These are phyloP conservation scores for Epichloe brachyelytri DNA, from an alignment of 2,329 filamentous ascomycete genomes.

Conservation along the genomic window DNA sequence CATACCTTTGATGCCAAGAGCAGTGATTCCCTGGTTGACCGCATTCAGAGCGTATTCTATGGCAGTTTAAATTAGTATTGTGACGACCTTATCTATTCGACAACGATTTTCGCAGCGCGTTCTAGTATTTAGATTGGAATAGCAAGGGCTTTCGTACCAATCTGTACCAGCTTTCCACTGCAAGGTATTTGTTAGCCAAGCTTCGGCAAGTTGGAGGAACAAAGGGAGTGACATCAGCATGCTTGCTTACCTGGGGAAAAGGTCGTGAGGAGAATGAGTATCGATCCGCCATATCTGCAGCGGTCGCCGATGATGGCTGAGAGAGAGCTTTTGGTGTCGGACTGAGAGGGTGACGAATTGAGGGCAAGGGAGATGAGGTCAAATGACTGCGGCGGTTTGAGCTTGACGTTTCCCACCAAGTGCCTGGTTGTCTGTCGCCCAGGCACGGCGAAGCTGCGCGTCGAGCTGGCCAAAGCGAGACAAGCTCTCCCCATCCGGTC, in stretches of 20 bases:
- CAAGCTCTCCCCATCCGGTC: neutral
- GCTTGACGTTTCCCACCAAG: constrained; percentile 21
- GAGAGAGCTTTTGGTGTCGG: constrained; percentile 6
- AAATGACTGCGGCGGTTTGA: constrained; percentile 16
- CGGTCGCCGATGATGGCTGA: constrained; percentile 1
- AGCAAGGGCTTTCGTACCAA: constrained; percentile 40
- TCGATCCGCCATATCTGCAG: constrained; percentile 74
- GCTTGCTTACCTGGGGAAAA: constrained; percentile 83
- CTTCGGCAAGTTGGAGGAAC: constrained; percentile 7
- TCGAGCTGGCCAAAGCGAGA: constrained; percentile 17
- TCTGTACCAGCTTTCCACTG: constrained; percentile 98
- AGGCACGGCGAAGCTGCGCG: constrained; percentile 27
- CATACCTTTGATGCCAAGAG: constrained; percentile 93
- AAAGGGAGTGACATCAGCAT: constrained; percentile 10
- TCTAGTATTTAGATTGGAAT: no score
- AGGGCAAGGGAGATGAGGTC: constrained; percentile 3
- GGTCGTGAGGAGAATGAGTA: constrained; percentile 99
- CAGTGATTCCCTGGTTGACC: constrained; percentile 97
- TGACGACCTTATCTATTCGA: no score
- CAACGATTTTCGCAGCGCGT: neutral
- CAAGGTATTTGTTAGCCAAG: constrained; percentile 30
- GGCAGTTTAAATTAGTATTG: neutral
- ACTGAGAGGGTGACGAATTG: constrained; percentile 6
- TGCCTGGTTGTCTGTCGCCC: constrained; percentile 14
- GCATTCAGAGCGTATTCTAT: constrained; percentile 97